Evolutionary conservation across 495 filamentous ascomycete species (phyloP), one percentile per base, ranked within the genome.

Genomic region (Aspergillus homomorphus): DNA sequence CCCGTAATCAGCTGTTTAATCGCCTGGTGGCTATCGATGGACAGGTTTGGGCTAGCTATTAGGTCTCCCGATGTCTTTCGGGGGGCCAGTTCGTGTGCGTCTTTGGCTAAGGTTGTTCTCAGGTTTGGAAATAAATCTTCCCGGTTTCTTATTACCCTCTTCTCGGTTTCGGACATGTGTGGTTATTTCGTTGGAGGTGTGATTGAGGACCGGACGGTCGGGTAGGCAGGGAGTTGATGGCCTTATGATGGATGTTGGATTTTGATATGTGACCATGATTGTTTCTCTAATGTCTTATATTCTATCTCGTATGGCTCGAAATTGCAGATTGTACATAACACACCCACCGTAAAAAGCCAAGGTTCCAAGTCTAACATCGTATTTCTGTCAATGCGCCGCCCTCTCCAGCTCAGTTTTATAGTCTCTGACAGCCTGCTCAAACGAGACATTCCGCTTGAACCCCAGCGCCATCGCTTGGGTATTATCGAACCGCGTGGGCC

Each of bases 11-110:
- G 75, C 66, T 96, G 54, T 95, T 96, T 65, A 95, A 96, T 74
- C 82, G 92, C 20, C 63, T 96, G 58, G 72, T 94, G 53, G 87
- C 90, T 2, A 89, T 96, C 64, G 90, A 89, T 26, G 84, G 82
- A 45, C 90, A 96, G 81, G 90, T 90, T 75, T 96, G 91, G 91
- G 89, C 92, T 77, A 83, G 82, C 62, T 89, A 84, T 81, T 96
- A 66, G 9, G 33, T 12, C 33, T 12, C 33, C 15, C 33, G 5
- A 5, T 14, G 80, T 56, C 24, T 50, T 24, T 7, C n/a, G n/a
- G n/a, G n/a, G n/a, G n/a, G n/a, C n/a, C n/a, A n/a, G 1, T 60
- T 53, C 51, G 33, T 19, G 8, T 5, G 18, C 33, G 12, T 51
- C 26, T 4, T 10, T 12, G 54, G 62, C 62, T 62, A 56, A 64